A percentile compares a stretch with the other conserved stretches of the same genome.
Conservation (phyloP, 1,139 yeast species). For the Saccharomyces hybrid region DNA sequence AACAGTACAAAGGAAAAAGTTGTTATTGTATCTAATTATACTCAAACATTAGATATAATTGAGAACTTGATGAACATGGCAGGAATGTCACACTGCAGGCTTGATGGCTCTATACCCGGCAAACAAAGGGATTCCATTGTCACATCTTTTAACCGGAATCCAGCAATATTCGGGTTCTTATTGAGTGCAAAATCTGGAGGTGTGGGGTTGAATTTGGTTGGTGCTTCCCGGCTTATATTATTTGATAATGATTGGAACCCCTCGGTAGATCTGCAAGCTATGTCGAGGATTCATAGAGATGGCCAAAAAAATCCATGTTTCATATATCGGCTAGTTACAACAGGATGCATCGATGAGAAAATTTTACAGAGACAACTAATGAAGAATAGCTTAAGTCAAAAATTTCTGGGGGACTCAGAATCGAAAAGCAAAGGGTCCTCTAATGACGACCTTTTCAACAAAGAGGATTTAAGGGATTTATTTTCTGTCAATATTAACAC, state of each 20-base stretch:
- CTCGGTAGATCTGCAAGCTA: conserved; percentile 83
- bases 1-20: conserved; percentile 45
- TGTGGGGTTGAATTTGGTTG: conserved; percentile 79
- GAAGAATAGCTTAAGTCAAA: conserved; percentile 72
- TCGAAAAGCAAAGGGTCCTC: conserved; percentile 33
- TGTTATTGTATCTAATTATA: conserved; percentile 81
- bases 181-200: conserved; percentile 94
- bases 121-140: conserved; percentile 59
- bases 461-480: conserved; percentile 62
- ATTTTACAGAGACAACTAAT: conserved; percentile 85
- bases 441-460: conserved; percentile 47
- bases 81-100: conserved; percentile 47
- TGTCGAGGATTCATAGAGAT: conserved; percentile 92
- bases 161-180: conserved; percentile 54
- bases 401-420: conserved; percentile 48
- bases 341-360: conserved; percentile 92
- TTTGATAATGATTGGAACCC: conserved; percentile 97
- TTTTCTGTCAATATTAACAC: conserved; percentile 52
- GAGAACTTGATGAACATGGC: conserved; percentile 48
- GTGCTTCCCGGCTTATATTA: conserved; percentile 77
- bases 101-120: conserved; percentile 81
- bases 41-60: conserved; percentile 76
- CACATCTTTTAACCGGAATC: conserved; percentile 52
- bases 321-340: conserved; percentile 72
- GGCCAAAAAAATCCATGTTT: conserved; percentile 77